These are phyloP conservation scores for Silene noctiflora DNA, from an alignment of 179 eudicot genomes.

Conservation along the genomic window DNA sequence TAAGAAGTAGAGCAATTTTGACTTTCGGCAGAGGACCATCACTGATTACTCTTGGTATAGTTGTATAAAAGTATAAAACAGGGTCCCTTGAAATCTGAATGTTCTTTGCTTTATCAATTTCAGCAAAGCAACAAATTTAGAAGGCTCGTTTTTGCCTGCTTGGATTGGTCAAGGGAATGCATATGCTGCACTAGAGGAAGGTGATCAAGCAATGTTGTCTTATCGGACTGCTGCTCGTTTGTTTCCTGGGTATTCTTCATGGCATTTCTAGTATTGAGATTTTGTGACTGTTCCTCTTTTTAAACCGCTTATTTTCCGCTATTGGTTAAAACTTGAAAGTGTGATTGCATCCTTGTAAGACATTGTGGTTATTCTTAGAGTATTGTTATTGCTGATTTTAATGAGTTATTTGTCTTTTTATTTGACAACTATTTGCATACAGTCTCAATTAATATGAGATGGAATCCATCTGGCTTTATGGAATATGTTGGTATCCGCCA, in stretches of 20 bases:
- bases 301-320: neutral
- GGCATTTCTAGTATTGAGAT: constrained; percentile 12
- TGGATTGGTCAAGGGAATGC: constrained; percentile 99
- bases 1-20: constrained; percentile 7
- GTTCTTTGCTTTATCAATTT: constrained; percentile 19
- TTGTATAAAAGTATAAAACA: neutral
- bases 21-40: neutral
- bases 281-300: constrained; percentile 5
- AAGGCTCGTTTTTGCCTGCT: constrained; percentile 85
- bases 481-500: neutral
- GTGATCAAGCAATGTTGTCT: constrained; percentile 97
- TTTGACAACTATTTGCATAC: neutral
- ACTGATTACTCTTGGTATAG: neutral
- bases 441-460: neutral
- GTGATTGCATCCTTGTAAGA: neutral
- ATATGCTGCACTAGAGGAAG: constrained; percentile 94
- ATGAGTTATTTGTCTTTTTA: neutral
- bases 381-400: no score
- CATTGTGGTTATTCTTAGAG: neutral
- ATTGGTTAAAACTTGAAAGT: constrained; percentile 3
- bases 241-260: constrained; percentile 78
- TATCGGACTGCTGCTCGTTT: constrained; percentile 98
- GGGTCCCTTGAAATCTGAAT: neutral
- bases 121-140: constrained; percentile 93
- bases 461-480: neutral